Evolutionary conservation across 2,329 filamentous ascomycete genomes (phyloP).

Genomic region (Aspergillus pseudoviridinutans): DNA sequence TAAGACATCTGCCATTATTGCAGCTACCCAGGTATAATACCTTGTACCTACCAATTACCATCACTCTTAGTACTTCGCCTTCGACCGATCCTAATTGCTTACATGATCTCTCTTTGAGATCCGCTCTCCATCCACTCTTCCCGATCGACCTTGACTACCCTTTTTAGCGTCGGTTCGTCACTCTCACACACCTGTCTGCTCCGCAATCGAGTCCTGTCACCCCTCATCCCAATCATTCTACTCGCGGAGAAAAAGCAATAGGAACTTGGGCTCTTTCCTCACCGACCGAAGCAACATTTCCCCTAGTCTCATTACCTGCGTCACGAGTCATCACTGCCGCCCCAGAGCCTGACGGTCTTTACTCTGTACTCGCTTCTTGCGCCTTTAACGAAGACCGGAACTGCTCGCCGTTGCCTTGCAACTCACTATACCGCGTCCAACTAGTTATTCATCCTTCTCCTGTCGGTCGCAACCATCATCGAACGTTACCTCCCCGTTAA

Average conservation of each 20-base stretch:
- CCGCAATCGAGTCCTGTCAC: constrained; percentile 22
- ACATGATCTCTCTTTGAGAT: constrained; percentile 22
- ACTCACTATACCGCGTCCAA: constrained; percentile 10
- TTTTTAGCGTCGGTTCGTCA: constrained; percentile 24
- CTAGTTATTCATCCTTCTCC: constrained; percentile 9
- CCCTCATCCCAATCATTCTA: constrained; percentile 16
- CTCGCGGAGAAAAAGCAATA: constrained; percentile 2
- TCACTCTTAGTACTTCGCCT: neutral
- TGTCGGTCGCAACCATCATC: neutral
- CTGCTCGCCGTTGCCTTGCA: constrained; percentile 8
- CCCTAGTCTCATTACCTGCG: constrained; percentile 14
- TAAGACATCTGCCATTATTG: neutral
- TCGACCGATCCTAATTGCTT: constrained; percentile 14
- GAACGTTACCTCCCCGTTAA: neutral
- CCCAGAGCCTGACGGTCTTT: constrained; percentile 19
- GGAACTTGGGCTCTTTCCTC: constrained; percentile 5
- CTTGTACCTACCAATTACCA: neutral
- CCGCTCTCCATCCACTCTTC: constrained; percentile 19
- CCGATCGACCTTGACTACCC: constrained; percentile 22
- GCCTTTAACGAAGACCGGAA: constrained; percentile 14
- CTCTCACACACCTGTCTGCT: constrained; percentile 21
- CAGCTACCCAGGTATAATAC: neutral
- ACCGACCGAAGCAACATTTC: constrained; percentile 5
- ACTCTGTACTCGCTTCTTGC: constrained; percentile 7
- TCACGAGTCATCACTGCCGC: constrained; percentile 18